Evolutionary conservation across 2,329 filamentous ascomycete species (phyloP).

Genomic region (Neonectria punicea): DNA sequence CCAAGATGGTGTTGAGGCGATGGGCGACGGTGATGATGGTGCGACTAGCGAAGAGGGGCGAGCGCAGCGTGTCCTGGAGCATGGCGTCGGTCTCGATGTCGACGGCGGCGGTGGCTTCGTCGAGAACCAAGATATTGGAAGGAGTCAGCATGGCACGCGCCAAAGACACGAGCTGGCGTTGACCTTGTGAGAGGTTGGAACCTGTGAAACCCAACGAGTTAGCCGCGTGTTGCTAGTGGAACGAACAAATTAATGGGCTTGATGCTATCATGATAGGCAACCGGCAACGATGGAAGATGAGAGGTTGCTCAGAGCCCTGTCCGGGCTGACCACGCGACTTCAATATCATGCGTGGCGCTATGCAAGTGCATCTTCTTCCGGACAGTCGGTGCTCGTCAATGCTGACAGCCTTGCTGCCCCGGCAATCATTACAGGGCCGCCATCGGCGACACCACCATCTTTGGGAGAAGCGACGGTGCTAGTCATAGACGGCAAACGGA

Average conservation of each 20-base stretch:
- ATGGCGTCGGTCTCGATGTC: constrained; percentile 76
- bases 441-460: constrained; percentile 29
- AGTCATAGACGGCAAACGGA: background rate
- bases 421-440: background rate
- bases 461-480: constrained; percentile 18
- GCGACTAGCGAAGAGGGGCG: constrained; percentile 81
- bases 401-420: constrained; percentile 6
- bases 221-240: constrained; percentile 19
- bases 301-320: constrained; percentile 3
- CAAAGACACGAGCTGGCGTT: constrained; percentile 92
- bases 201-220: constrained; percentile 60
- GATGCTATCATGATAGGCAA: constrained; percentile 8
- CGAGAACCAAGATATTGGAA: constrained; percentile 95
- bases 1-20: constrained; percentile 96
- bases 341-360: constrained; percentile 48
- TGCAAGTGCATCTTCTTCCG: constrained; percentile 44
- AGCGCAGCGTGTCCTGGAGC: constrained; percentile 71
- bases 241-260: constrained; percentile 10
- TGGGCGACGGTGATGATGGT: constrained; percentile 99
- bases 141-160: constrained; percentile 94
- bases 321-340: constrained; percentile 45
- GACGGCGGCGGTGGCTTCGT: constrained; percentile 89
- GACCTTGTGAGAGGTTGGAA: constrained; percentile 94
- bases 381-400: constrained; percentile 23
- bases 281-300: constrained; percentile 6